Percentiles rank a stretch among this genome's conserved stretches.
These are phyloP conservation scores for Vitis cinerea DNA, from an alignment of 164 flowering plant genomes.

Conservation along the genomic window DNA sequence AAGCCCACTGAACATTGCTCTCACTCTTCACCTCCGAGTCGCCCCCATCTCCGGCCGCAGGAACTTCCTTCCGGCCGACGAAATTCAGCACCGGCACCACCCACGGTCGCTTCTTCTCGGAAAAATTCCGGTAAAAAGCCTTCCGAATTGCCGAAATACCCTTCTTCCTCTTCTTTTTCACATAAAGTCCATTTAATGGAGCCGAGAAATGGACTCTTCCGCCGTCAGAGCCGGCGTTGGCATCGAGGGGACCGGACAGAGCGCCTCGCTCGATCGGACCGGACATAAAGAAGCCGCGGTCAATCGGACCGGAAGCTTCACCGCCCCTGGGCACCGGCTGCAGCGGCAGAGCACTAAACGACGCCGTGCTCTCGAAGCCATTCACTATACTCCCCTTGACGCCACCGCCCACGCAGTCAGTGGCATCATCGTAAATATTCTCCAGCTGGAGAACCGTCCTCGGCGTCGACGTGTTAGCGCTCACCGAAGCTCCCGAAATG, in stretches of 20 bases:
- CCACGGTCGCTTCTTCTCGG: slow-evolving; percentile 87
- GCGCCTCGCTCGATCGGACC: slow-evolving; percentile 96
- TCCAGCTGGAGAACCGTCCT: slow-evolving; percentile 63
- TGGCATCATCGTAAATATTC: slow-evolving; percentile 45
- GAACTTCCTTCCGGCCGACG: slow-evolving; percentile 46
- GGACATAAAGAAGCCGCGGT: slow-evolving; percentile 86
- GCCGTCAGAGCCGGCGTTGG: slow-evolving; percentile 16
- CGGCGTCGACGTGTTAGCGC: slow-evolving; percentile 84
- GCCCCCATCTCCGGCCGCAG: slow-evolving; percentile 16
- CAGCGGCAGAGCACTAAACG: slow-evolving; percentile 74
- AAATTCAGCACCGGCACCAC: slow-evolving; percentile 86
- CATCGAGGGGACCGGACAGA: slow-evolving; percentile 79
- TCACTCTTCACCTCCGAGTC: slow-evolving; percentile 31
- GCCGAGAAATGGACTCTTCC: slow-evolving; percentile 78
- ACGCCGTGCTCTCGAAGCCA: slow-evolving; percentile 84
- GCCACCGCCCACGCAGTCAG: slow-evolving; percentile 17
- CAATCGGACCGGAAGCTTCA: slow-evolving; percentile 47
- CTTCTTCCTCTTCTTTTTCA: slow-evolving; percentile 63
- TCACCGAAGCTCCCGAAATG: slow-evolving; percentile 94
- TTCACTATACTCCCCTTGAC: slow-evolving; percentile 31
- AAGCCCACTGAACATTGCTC: slow-evolving; percentile 90
- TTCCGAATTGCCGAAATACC: slow-evolving; percentile 60
- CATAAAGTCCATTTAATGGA: slow-evolving; percentile 64
- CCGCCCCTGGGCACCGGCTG: slow-evolving; percentile 77
- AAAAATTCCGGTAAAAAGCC: slow-evolving; percentile 53